These are phyloP conservation scores for Cordyceps sp. DNA, from an alignment of 2,329 filamentous ascomycete genomes.

Conservation along the genomic window DNA sequence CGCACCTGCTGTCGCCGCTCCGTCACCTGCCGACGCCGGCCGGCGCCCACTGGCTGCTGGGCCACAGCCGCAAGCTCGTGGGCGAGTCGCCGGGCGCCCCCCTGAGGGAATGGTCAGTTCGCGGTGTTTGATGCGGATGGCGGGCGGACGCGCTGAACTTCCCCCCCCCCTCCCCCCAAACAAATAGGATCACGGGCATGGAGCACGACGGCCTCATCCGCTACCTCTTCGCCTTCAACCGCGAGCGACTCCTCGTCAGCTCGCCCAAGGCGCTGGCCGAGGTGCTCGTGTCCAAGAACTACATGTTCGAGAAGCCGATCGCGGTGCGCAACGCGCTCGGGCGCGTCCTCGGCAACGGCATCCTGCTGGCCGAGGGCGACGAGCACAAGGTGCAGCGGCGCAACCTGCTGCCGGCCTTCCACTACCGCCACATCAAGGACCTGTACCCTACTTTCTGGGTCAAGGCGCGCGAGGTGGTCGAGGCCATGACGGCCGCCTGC, in stretches of 20 bases:
- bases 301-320: slow-evolving; percentile 51
- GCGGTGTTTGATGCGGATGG: no score
- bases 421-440: slow-evolving; percentile 73
- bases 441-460: slow-evolving; percentile 73
- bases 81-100: slow-evolving; percentile 24
- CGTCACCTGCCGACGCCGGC: slow-evolving; percentile 27
- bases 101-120: slow-evolving; percentile 32
- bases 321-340: slow-evolving; percentile 37
- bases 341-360: slow-evolving; percentile 50
- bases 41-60: slow-evolving; percentile 26
- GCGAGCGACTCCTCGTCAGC: slow-evolving; percentile 44
- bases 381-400: slow-evolving; percentile 73
- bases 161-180: background rate
- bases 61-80: slow-evolving; percentile 26
- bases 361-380: slow-evolving; percentile 76
- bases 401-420: slow-evolving; percentile 66
- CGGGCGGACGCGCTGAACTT: no score
- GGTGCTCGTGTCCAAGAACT: slow-evolving; percentile 50
- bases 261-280: slow-evolving; percentile 52
- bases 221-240: slow-evolving; percentile 45
- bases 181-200: slow-evolving; percentile 42
- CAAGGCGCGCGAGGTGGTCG: slow-evolving; percentile 53
- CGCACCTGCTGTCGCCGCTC: slow-evolving; percentile 31
- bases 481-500: slow-evolving; percentile 33
- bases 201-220: slow-evolving; percentile 54